A percentile compares a stretch with the other conserved stretches of the same genome.
These are phyloP conservation scores for Phytopythium boreale DNA, from an alignment of 352 stramenopile genomes.

Conservation along the genomic window DNA sequence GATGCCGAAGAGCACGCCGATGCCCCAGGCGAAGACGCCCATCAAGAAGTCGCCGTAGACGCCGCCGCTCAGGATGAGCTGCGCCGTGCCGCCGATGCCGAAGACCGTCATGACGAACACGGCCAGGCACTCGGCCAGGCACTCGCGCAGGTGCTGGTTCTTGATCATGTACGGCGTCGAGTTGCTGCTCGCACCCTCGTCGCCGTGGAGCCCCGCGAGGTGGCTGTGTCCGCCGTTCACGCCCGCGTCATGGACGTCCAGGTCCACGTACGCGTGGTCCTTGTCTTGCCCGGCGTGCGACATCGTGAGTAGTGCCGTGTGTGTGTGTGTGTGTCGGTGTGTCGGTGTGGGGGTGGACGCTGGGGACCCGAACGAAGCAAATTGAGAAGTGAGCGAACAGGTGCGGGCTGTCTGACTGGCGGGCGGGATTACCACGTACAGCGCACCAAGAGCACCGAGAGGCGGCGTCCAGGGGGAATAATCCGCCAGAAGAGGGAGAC, in stretches of 20 bases:
- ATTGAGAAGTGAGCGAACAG: background rate
- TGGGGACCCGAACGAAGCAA: background rate
- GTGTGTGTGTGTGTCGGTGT: background rate
- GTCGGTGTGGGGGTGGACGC: background rate
- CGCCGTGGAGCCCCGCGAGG: background rate
- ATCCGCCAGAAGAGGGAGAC: background rate
- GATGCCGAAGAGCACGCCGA: slow-evolving; percentile 46
- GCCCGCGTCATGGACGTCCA: slow-evolving; percentile 21
- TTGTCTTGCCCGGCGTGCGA: slow-evolving; percentile 21
- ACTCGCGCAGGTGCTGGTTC: slow-evolving; percentile 26
- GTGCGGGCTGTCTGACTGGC: background rate
- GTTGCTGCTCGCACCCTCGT: slow-evolving; percentile 12
- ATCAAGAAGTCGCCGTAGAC: slow-evolving; percentile 32
- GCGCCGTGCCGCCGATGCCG: slow-evolving; percentile 27
- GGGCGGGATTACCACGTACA: background rate
- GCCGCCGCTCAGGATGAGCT: slow-evolving; percentile 26
- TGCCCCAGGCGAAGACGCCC: slow-evolving; percentile 39
- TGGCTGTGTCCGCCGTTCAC: slow-evolving; percentile 12
- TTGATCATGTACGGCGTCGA: slow-evolving; percentile 32
- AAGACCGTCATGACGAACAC: slow-evolving; percentile 44
- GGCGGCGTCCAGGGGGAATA: background rate
- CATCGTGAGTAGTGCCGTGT: background rate
- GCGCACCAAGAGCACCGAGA: background rate
- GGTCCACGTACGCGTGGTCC: slow-evolving; percentile 30
- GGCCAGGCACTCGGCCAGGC: slow-evolving; percentile 32